These are phyloP conservation scores for Cymbopogon citratus DNA, from an alignment of 176 grass and related monocot genomes.

Conservation along the genomic window DNA sequence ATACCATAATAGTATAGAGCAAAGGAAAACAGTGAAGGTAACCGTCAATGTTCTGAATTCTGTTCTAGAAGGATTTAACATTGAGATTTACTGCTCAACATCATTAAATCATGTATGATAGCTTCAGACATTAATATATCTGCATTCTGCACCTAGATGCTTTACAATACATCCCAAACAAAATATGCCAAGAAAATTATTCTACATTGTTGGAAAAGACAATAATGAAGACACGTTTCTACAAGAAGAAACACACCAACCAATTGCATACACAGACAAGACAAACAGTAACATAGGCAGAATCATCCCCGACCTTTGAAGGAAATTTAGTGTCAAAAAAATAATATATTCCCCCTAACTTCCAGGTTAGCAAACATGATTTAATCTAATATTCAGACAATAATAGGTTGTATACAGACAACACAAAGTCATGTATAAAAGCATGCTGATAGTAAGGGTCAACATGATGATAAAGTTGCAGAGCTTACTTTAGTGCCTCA, in stretches of 20 bases:
- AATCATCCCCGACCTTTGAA: neutral
- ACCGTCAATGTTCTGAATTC: neutral
- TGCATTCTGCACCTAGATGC: neutral
- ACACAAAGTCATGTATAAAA: neutral
- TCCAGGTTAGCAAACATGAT: neutral
- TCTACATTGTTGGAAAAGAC: neutral
- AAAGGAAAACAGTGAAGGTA: neutral
- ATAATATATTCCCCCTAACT: neutral
- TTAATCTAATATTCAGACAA: neutral
- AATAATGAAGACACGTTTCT: neutral
- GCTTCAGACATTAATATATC: conserved; percentile 19
- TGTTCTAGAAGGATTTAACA: neutral
- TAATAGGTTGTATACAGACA: neutral
- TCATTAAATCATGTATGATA: neutral
- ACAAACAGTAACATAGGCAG: neutral
- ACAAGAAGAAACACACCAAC: neutral
- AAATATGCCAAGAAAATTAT: neutral
- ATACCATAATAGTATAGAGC: neutral
- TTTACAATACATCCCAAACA: neutral
- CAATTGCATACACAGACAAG: neutral
- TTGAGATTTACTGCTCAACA: neutral
- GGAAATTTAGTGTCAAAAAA: neutral
- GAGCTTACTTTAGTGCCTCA: conserved; percentile 80
- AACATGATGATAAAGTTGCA: neutral
- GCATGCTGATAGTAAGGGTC: neutral